These are phyloP conservation scores for Ceratocystis papillata DNA, from an alignment of 2,329 filamentous ascomycete genomes.

Conservation along the genomic window DNA sequence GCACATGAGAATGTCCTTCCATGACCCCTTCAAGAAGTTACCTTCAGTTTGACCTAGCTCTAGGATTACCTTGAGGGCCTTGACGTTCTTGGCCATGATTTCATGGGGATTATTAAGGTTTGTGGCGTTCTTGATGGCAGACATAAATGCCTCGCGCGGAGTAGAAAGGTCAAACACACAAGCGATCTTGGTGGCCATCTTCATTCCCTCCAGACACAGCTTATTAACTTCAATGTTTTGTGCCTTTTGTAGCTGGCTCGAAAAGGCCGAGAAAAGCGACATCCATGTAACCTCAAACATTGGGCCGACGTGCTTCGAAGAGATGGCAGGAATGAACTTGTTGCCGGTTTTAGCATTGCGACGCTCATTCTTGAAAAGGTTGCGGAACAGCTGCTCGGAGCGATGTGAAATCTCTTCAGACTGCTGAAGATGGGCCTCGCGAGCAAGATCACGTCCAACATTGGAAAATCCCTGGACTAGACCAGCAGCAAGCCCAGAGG, in stretches of 20 bases:
- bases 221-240: conserved; percentile 88
- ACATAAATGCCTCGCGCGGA: conserved; percentile 89
- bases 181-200: conserved; percentile 81
- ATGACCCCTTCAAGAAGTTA: conserved; percentile 77
- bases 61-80: conserved; percentile 81
- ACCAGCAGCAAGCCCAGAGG: conserved; percentile 64
- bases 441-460: conserved; percentile 78
- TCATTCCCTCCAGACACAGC: conserved; percentile 89
- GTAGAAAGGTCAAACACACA: conserved; percentile 89
- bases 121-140: conserved; percentile 82
- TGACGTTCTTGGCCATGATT: conserved; percentile 91
- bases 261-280: conserved; percentile 92
- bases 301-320: conserved; percentile 85
- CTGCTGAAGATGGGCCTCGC: conserved; percentile 87
- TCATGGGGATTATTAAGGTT: conserved; percentile 93
- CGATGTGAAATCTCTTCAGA: conserved; percentile 77
- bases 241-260: conserved; percentile 83
- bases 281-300: conserved; percentile 99
- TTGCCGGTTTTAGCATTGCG: conserved; percentile 60
- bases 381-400: conserved; percentile 81
- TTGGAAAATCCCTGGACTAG: conserved; percentile 85
- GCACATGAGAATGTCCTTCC: conserved; percentile 90
- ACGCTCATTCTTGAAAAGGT: conserved; percentile 78
- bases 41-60: conserved; percentile 91
- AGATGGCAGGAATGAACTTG: conserved; percentile 84